Evolutionary conservation across 208 protist species (phyloP), one percentile per base, ranked within the genome.

Genomic region (Leishmania major): DNA sequence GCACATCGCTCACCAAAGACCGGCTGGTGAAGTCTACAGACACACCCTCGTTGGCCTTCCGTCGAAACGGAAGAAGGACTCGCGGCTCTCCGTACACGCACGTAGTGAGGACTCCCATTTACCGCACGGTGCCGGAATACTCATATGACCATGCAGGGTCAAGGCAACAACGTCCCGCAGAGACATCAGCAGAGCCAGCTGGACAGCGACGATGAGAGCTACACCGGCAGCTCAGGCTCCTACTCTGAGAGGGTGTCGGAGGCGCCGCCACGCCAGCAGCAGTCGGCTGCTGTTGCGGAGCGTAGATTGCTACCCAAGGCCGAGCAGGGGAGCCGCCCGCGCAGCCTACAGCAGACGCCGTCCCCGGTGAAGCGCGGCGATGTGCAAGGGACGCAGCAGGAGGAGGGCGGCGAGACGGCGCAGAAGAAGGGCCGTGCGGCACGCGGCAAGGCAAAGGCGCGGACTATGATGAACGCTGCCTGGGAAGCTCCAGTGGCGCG

Each of bases 161-260:
- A 45, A 1, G 84, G 71, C 35, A 89, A 87, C 67, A 31, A 45
- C 6, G 75, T 82, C n/a, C 70, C 84, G 17, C 70, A 80, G 40
- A 64, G 69, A n/a, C 72, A 70, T 17, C 59, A 45, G 57, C 49
- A 8, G 11, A 7, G 47, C 35, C 62, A 59, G 35, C n/a, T 17
- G 45, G 79, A 81, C 15, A 83, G 82, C 76, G 75, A 77, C 47
- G 69, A 64, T 25, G 81, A 84, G 49, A 88, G 77, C 71, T 88
- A 86, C 75, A 85, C 57, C 74, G 70, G 74, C 66, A 73, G 71
- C 49, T 85, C 83, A 17, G 77, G 72, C 69, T 75, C 51, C 0
- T 83, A 88, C 67, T 49, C 67, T 22, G 84, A 82, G 25, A 72
- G 55, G 4, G 78, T 37, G 45, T 31, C 76, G n/a, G 57, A 70